A percentile compares a stretch with the other conserved stretches of the same genome.
These are phyloP conservation scores for Omphalotus olearius DNA, from an alignment of 1,284 basidiomycete species.

Conservation along the genomic window DNA sequence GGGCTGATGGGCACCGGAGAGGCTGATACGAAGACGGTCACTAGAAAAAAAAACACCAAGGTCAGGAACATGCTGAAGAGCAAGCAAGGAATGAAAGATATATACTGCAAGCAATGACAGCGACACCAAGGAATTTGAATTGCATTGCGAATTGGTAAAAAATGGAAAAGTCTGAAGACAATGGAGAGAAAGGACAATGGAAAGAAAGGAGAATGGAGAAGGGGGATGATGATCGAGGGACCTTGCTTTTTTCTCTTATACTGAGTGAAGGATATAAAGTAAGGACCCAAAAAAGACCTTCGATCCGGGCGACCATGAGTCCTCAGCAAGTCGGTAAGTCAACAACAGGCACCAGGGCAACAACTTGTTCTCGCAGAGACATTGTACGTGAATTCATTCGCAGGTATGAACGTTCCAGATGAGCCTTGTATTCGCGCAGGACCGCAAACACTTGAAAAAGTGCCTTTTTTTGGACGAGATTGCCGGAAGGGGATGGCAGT, in stretches of 20 bases:
- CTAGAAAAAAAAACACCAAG: neutral
- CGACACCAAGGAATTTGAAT: conserved; percentile 2
- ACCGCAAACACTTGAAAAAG: neutral
- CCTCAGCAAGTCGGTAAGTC: neutral
- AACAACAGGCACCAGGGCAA: conserved; percentile 8
- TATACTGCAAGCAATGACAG: neutral
- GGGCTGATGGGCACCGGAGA: neutral
- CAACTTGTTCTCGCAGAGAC: conserved; percentile 1
- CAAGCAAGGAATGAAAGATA: neutral
- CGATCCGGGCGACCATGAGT: no score
- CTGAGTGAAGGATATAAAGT: no score
- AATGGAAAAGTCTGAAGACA: neutral
- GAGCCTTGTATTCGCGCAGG: no score
- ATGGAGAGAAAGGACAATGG: neutral
- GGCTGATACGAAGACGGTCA: conserved; percentile 1
- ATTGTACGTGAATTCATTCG: no score
- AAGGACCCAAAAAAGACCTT: no score
- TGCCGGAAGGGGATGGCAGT: neutral
- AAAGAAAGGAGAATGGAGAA: neutral
- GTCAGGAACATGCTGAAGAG: neutral
- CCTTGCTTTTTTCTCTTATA: no score
- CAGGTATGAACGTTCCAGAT: no score
- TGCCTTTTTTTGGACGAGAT: conserved; percentile 3
- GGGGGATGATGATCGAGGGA: neutral
- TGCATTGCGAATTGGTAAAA: conserved; percentile 4